These are phyloP conservation scores for Coemansia sp. DNA, from an alignment of 192 early-diverging fungal genomes.

Conservation along the genomic window DNA sequence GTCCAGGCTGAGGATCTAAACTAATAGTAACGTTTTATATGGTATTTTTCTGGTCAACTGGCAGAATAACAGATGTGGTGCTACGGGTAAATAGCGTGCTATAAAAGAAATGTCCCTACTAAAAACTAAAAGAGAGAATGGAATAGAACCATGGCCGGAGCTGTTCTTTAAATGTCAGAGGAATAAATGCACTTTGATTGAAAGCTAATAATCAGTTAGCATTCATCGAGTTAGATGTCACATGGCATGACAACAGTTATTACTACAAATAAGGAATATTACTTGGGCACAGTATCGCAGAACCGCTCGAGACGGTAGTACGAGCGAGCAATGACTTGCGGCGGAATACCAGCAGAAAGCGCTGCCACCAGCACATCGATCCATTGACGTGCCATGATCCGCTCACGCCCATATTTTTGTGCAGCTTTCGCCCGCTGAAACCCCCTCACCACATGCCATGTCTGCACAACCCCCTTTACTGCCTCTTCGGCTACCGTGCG, in stretches of 20 bases:
- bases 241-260: too few relatives aligned
- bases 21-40: neutral
- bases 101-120: too few relatives aligned
- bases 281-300: conserved; percentile 4
- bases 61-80: too few relatives aligned
- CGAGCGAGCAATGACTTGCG: conserved; percentile 36
- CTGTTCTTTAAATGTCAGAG: too few relatives aligned
- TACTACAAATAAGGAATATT: too few relatives aligned
- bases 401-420: neutral
- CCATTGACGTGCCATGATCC: conserved; percentile 17
- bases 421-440: neutral
- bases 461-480: conserved; percentile 16
- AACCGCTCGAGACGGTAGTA: conserved; percentile 30
- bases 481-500: conserved; percentile 37
- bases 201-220: too few relatives aligned
- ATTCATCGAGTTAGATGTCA: too few relatives aligned
- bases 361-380: conserved; percentile 29
- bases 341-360: conserved; percentile 28
- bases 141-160: too few relatives aligned
- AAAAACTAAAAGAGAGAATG: too few relatives aligned
- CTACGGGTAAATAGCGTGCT: too few relatives aligned
- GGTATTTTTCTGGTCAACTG: too few relatives aligned
- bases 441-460: conserved; percentile 12
- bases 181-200: too few relatives aligned
- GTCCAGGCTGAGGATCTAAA: conserved; percentile 35